Evolutionary conservation across 2,329 filamentous ascomycete genomes (phyloP), one percentile per base, ranked within the genome.

Genomic region (Chalara sp.): DNA sequence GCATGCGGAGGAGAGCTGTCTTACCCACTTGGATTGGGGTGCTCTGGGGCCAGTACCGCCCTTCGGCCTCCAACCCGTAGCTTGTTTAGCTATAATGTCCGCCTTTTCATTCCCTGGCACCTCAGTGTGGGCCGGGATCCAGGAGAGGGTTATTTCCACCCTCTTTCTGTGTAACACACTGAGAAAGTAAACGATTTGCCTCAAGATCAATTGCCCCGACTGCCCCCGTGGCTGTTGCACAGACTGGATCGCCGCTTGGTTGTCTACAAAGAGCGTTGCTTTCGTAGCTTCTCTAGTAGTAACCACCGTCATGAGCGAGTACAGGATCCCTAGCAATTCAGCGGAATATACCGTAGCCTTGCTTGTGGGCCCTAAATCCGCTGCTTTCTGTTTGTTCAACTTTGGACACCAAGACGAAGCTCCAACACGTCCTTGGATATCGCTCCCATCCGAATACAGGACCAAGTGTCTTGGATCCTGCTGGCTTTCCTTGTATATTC

Each of bases 61-160:
- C 39, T 47, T 47, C 21, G 45, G 8, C 39, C 33, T 7, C 33
- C 33, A 47, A 11, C 45, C 33, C 21, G 45, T 47, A 29, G 45
- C 32, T 39, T 47, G 45, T 28, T 47, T 47, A 29, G 45, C 45
- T 7, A 47, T 47, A 28, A 37, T 28, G 30, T 47, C 45, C 21
- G 45, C 45, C 39, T 47, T 47, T 28, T 47, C 45, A 29, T 47
- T 47, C 30, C 33, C 33, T 29, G 32, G 45, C 29, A 47, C 45
- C 28, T 29, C 28, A 10, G 45, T 47, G 45, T 47, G 45, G 8
- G 45, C 33, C 33, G 45, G 45, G 32, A 47, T 47, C 45, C 45
- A 47, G 32, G 12, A 47, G 33, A 47, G 21, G 6, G 35, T 32
- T 39, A 47, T 30, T 7, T 6, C 21, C 12, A 47, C 32, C 33